These are phyloP conservation scores for Musa acuminata DNA, from an alignment of 176 grass and related monocot genomes.

Conservation along the genomic window DNA sequence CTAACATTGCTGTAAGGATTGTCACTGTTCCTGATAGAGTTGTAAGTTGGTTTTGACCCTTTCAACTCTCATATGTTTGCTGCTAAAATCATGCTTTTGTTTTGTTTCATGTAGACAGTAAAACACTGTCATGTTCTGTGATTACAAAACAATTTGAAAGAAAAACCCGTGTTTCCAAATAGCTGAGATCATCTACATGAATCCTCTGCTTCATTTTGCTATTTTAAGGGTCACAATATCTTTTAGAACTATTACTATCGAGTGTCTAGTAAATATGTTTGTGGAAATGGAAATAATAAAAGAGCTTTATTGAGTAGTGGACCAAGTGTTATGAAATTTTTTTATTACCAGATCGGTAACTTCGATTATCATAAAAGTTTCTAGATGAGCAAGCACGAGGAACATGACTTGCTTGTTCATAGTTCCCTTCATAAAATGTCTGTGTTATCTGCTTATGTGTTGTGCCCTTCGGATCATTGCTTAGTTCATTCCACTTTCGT, in stretches of 20 bases:
- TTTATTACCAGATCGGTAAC: not conserved
- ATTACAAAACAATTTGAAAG: too few relatives aligned
- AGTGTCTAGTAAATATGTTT: not conserved
- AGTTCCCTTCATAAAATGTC: not conserved
- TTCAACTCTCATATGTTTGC: too few relatives aligned
- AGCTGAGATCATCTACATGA: too few relatives aligned
- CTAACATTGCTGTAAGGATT: too few relatives aligned
- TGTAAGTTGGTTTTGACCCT: too few relatives aligned
- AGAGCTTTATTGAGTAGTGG: not conserved
- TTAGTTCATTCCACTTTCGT: not conserved
- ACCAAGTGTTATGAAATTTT: not conserved
- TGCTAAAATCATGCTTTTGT: too few relatives aligned
- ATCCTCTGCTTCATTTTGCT: too few relatives aligned
- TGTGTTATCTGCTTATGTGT: not conserved
- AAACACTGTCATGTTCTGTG: too few relatives aligned
- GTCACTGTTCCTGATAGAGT: too few relatives aligned
- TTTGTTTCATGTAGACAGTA: too few relatives aligned
- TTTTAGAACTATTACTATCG: not conserved
- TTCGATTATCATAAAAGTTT: not conserved
- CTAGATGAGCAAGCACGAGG: not conserved
- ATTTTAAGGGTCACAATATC: too few relatives aligned
- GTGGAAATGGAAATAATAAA: not conserved
- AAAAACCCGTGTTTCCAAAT: too few relatives aligned
- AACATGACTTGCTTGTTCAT: not conserved
- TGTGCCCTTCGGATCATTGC: not conserved